These are phyloP conservation scores for Fraxinus ornus DNA, from an alignment of 305 asterid genomes.

Conservation along the genomic window DNA sequence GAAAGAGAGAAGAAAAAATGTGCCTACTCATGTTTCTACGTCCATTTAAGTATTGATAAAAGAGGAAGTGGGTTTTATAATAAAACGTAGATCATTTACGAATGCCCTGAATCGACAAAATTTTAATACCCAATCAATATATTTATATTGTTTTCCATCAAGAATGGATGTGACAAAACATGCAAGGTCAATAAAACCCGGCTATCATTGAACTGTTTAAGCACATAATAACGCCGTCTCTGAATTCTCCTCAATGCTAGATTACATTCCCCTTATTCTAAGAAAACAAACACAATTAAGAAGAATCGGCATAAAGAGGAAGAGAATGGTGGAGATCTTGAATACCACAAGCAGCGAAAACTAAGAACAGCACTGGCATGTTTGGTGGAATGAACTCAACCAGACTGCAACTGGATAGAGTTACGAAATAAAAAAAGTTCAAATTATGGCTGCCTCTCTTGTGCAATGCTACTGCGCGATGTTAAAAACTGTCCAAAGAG, in stretches of 20 bases:
- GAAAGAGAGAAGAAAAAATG: not conserved
- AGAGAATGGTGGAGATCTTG: not conserved
- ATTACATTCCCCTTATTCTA: not conserved
- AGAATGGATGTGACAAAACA: not conserved
- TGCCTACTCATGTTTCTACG: not conserved
- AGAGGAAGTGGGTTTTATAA: not conserved
- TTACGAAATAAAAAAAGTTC: not conserved
- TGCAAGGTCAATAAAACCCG: not conserved
- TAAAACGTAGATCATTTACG: not conserved
- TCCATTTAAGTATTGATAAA: not conserved
- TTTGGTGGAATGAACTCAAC: not conserved
- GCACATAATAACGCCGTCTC: not conserved
- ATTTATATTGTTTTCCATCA: not conserved
- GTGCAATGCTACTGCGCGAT: not conserved
- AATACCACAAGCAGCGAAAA: not conserved
- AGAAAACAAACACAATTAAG: not conserved
- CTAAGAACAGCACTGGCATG: not conserved
- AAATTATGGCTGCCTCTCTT: not conserved
- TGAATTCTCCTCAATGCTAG: not conserved
- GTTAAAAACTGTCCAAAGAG: not conserved
- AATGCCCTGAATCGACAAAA: not conserved
- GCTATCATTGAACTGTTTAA: not conserved
- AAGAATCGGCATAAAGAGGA: not conserved
- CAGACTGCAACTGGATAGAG: not conserved
- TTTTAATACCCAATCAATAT: not conserved